Base-by-base conservation (phyloP, 352 stramenopile genomes). In the Stephanocyclus meneghinianus region DNA sequence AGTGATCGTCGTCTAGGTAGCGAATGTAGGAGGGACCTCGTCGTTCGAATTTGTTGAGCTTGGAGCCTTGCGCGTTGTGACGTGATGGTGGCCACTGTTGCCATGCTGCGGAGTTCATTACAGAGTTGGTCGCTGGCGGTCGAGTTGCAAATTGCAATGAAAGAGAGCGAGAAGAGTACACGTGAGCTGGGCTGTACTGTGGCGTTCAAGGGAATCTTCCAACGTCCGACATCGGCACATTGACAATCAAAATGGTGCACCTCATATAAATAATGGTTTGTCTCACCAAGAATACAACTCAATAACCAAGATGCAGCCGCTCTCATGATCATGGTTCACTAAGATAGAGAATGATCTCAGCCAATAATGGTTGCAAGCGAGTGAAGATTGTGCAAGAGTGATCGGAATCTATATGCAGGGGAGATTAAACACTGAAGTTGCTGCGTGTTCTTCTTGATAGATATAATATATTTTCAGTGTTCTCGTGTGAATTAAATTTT, bases 1-100 rank as follows among this genome's bases (percentile, higher is more conserved):
- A 76, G 21, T 82, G 59, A 11, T 62, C 57, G 21, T 78, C 71
- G 15, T 85, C 78, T 26, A 85, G 63, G 67, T 85, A 85, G n/a
- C 50, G 40, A 32, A 64, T 64, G 29, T 42, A 35, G 15, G 59
- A 45, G 9, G 37, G n/a, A 16, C 51, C n/a, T 35, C 37, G 8
- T 66, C 37, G 32, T 48, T 45, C 6, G 8, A 35, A 42, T 3
- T 78, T 35, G n/a, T 56, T 67, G 10, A 62, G 78, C 40, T 69
- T 74, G 6, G 56, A 35, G 6, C 59, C 18, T 15, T 57, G 47
- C 26, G 44, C 50, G 29, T 53, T 50, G 50, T 70, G 65, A 29
- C 61, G 67, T 70, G 80, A 79, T 32, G 66, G 76, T 60, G 71
- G 55, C 45, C 50, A 55, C 64, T 69, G 40, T 59, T 80, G 78